Evolutionary conservation across 2,329 filamentous ascomycete genomes (phyloP), one percentile per base, ranked within the genome.

Genomic region (Chaetomium sp.): DNA sequence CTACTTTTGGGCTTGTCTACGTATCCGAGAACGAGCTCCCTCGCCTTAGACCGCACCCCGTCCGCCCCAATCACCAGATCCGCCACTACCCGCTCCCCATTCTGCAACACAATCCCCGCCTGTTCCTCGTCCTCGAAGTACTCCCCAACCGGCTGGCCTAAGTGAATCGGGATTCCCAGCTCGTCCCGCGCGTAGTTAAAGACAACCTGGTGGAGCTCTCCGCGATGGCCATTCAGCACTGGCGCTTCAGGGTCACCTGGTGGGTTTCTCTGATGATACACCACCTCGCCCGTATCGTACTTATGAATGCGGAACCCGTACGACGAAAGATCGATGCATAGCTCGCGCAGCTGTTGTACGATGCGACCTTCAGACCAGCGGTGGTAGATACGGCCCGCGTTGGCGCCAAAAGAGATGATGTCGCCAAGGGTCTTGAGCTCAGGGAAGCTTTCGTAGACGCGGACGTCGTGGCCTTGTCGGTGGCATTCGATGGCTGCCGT

Each of bases 241-340:
- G 81, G 80, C 10, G 76, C 74, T 12, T 77, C 74, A 1, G 71
- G 70, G 36, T 75, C 67, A 37, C 68, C 68, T 1, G 70, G 64
- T 3, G 78, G 76, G 0, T 72, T 74, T 46, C 64, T 67, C 55
- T 85, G 82, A 55, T 82, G 81, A 54, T 79, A 76, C 27, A 85
- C 75, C 9, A 84, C 74, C 65, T 85, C 81, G 37, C 81, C 81
- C 0, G 75, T 76, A 35, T 81, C 80, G 58, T 74, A 84, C 61
- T 83, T 84, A 67, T 83, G 80, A 54, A 84, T 83, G 48, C 78
- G 78, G 69, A 84, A 85, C 43, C 81, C 81, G 56, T 84, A 78
- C 0, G 69, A 63, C 6, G 69, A 65, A 48, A 82, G 65, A 59
- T 82, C 74, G 58, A 82, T 82, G 59, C 76, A 79, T 6, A 82